Conservation (phyloP, 2,329 filamentous ascomycete species). For the Dothiorella sarmentorum region DNA sequence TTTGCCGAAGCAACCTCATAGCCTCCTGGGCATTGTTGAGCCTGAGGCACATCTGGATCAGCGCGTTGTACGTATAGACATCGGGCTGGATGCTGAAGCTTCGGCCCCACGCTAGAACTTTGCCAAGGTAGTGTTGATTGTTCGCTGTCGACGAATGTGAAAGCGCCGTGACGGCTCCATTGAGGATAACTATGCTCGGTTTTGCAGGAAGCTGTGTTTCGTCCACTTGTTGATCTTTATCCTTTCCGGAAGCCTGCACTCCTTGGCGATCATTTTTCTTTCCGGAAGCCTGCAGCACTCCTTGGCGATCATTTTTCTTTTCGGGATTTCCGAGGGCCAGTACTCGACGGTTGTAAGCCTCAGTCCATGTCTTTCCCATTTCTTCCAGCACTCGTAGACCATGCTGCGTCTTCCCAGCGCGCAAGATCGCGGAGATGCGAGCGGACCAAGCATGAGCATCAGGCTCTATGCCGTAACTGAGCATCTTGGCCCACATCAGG, state of each 20-base stretch:
- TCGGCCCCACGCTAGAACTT: slow-evolving; percentile 42
- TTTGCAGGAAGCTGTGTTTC: slow-evolving; percentile 37
- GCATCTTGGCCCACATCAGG: slow-evolving; percentile 64
- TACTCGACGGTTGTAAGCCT: slow-evolving; percentile 25
- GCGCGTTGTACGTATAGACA: slow-evolving; percentile 59
- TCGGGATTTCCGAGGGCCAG: no score
- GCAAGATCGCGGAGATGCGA: slow-evolving; percentile 64
- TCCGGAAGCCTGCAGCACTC: no score
- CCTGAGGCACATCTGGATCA: slow-evolving; percentile 60
- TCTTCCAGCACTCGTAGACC: slow-evolving; percentile 64
- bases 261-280: no score
- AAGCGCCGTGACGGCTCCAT: slow-evolving; percentile 60
- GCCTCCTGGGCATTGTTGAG: slow-evolving; percentile 49
- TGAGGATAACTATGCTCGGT: slow-evolving; percentile 64
- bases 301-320: slow-evolving; percentile 19
- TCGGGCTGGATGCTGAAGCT: slow-evolving; percentile 47
- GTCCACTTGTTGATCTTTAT: slow-evolving; percentile 20
- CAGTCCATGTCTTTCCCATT: slow-evolving; percentile 61
- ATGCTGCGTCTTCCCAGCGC: slow-evolving; percentile 49
- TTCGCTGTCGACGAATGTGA: slow-evolving; percentile 35
- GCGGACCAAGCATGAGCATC: slow-evolving; percentile 68
- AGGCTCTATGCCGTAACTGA: slow-evolving; percentile 55
- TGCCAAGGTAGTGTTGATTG: slow-evolving; percentile 32
- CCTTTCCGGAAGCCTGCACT: background rate
- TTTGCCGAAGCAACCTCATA: slow-evolving; percentile 54